Base-by-base conservation (phyloP, 2,329 filamentous ascomycete species). In the Neofusicoccum umdonicola region DNA sequence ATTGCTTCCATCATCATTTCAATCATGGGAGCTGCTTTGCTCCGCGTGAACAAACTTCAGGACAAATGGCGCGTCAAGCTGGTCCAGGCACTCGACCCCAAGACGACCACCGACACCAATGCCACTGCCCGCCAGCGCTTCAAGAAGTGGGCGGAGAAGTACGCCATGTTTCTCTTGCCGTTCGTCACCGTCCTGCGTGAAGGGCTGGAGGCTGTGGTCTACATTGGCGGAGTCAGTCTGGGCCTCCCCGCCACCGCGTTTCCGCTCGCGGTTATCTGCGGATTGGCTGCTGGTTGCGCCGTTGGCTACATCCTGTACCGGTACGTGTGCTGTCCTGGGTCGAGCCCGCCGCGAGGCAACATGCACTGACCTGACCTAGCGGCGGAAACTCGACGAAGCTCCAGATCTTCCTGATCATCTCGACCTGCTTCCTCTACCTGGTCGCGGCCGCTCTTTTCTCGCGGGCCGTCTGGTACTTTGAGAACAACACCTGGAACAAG, bases 161-260 rank as follows among this genome's bases (percentile, higher is more conserved):
- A 96, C 73, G 87, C 88, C 72, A 92, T 96, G 90, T 95, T 96
- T 75, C 77, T 91, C 54, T 80, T 96, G 63, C 93, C 93, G 0
- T 96, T 96, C 77, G 84, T 96, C 74, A 96, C 92, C 0, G 89
- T 95, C 15, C 79, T 96, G 15, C 83, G 93, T 37, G 92, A 96
- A 75, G 93, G 92, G 2, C 85, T 96, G 34, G 92, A 96, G 75
- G 91, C 90, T 0, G 88, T 96, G 35, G 85, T 96, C 35, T 96
- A 96, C 75, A 87, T 96, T 61, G 91, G 91, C 15, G 93, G 92
- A 19, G 92, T 97, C 3, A 89, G 89, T 2, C 87, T 96, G 62
- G 86, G 88, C 1, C 82, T 90, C 1, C 91, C 92, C 0, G 91
- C 91, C 1, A 86, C 84, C 3, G 84, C 92, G 0, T 90, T 96